Evolutionary conservation across 352 stramenopile species (phyloP).

Genomic region (Pythium myriotylum): DNA sequence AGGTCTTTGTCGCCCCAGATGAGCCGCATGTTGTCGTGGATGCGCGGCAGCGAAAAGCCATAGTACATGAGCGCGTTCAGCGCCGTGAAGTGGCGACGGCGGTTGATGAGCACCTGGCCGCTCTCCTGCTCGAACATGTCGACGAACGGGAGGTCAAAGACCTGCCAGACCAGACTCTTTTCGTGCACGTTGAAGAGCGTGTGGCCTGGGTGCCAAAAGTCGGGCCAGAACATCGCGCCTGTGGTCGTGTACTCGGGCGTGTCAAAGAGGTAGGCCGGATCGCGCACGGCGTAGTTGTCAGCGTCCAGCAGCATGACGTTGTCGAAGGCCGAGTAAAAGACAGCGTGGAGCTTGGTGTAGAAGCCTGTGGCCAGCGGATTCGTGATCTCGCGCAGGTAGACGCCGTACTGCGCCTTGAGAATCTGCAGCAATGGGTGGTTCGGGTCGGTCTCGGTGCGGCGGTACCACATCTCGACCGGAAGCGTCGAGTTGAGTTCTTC

Average conservation of each 20-base stretch:
- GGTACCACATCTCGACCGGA: constrained; percentile 83
- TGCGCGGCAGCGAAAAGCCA: constrained; percentile 35
- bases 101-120: constrained; percentile 72
- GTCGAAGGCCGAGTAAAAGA: constrained; percentile 80
- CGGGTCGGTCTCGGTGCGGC: constrained; percentile 44
- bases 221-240: constrained; percentile 79
- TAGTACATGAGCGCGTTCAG: constrained; percentile 80
- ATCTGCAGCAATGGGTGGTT: constrained; percentile 48
- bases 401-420: constrained; percentile 43
- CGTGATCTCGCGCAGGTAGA: constrained; percentile 64
- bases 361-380: constrained; percentile 54
- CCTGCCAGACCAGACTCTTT: constrained; percentile 72
- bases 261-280: constrained; percentile 71
- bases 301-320: constrained; percentile 74
- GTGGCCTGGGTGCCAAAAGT: constrained; percentile 73
- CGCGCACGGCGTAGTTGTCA: constrained; percentile 70
- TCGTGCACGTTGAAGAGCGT: constrained; percentile 85
- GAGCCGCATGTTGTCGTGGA: constrained; percentile 56
- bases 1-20: constrained; percentile 78
- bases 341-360: constrained; percentile 75
- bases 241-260: constrained; percentile 43
- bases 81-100: constrained; percentile 40
- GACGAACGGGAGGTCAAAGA: constrained; percentile 58
- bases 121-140: constrained; percentile 84
- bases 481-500: constrained; percentile 49